Conservation (phyloP, 2,329 filamentous ascomycete genomes). For the Ceratocystis diversiconidia region DNA sequence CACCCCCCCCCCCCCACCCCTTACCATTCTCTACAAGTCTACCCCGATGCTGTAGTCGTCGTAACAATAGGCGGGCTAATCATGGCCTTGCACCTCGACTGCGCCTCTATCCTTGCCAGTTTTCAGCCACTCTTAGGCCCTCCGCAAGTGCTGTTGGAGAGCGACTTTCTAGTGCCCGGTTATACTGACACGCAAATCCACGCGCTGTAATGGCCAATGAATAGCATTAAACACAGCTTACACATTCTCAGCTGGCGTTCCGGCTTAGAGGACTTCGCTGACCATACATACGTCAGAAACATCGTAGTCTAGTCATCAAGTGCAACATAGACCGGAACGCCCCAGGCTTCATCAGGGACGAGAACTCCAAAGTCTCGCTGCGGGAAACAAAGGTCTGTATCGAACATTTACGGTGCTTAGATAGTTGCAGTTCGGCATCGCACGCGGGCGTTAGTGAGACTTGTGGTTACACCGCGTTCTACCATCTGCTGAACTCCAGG, state of each 20-base stretch:
- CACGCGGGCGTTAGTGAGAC: constrained; percentile 31
- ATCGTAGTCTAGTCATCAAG: constrained; percentile 47
- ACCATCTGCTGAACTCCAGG: constrained; percentile 44
- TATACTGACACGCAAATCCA: constrained; percentile 57
- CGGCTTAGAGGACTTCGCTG: constrained; percentile 45
- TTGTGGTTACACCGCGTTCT: constrained; percentile 44
- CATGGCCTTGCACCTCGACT: neutral
- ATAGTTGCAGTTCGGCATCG: constrained; percentile 26
- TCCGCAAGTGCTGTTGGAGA: constrained; percentile 25
- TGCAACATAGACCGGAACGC: constrained; percentile 47
- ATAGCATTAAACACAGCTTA: constrained; percentile 36
- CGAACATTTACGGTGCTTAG: constrained; percentile 30
- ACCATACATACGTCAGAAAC: constrained; percentile 42
- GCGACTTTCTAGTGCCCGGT: constrained; percentile 43
- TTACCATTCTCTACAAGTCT: neutral
- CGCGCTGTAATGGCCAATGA: constrained; percentile 42
- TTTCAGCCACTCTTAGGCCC: neutral
- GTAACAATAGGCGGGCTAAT: constrained; percentile 8
- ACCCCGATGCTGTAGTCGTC: constrained; percentile 4
- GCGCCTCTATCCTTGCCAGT: neutral
- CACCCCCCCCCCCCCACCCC: neutral
- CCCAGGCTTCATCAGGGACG: constrained; percentile 40
- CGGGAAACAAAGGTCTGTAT: constrained; percentile 37
- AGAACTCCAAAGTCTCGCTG: constrained; percentile 33
- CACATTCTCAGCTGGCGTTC: constrained; percentile 48